Conservation (phyloP, 176 grass and related monocot genomes). For the Dactylis glomerata region DNA sequence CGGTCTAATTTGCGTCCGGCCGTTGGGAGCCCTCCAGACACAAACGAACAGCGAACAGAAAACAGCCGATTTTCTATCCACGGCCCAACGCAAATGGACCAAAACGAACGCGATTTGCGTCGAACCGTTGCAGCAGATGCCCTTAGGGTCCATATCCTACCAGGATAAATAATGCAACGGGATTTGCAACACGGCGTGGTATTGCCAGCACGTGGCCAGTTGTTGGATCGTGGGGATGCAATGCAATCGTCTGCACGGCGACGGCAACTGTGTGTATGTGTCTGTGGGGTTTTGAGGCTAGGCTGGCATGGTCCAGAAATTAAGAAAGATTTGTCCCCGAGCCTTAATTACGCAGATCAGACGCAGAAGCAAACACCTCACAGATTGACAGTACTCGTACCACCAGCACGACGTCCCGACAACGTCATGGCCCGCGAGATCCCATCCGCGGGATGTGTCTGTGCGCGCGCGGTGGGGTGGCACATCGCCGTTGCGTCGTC, state of each 20-base stretch:
- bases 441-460: background rate
- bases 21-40: too few relatives aligned
- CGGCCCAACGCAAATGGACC: too few relatives aligned
- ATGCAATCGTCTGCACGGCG: background rate
- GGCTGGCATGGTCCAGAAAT: background rate
- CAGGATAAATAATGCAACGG: too few relatives aligned
- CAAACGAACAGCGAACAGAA: too few relatives aligned
- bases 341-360: background rate
- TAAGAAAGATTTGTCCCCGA: background rate
- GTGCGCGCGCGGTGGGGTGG: background rate
- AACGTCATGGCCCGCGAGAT: background rate
- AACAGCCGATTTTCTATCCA: too few relatives aligned
- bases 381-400: background rate
- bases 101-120: too few relatives aligned
- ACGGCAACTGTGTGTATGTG: background rate
- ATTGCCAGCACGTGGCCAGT: background rate
- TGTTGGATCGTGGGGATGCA: constrained; percentile 4
- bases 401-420: too few relatives aligned
- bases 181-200: background rate
- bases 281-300: background rate
- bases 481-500: background rate
- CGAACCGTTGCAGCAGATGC: too few relatives aligned
- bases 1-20: too few relatives aligned
- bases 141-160: too few relatives aligned
- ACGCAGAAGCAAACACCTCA: background rate